Conservation (phyloP, 148 eudicot genomes). For the Simmondsia chinensis region DNA sequence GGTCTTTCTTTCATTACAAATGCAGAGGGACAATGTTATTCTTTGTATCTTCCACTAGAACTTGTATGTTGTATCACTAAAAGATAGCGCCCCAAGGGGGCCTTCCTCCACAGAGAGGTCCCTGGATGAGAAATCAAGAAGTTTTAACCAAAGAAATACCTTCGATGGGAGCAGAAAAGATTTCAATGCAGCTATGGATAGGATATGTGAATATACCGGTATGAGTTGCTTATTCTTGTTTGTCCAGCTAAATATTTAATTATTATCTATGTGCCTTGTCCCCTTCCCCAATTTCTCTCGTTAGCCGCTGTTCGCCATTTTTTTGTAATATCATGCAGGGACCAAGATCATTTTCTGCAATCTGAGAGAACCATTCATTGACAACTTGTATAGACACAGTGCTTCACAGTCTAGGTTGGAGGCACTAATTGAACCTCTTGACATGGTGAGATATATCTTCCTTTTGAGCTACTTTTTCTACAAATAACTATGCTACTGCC, state of each 20-base stretch:
- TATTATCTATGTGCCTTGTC: not conserved
- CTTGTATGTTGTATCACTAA: too few species aligned
- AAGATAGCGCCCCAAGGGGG: too few species aligned
- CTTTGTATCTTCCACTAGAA: too few species aligned
- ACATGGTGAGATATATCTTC: slow-evolving; percentile 45
- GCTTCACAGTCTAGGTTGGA: slow-evolving; percentile 86
- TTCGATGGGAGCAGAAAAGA: slow-evolving; percentile 96
- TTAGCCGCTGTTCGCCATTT: not conserved
- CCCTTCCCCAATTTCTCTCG: not conserved
- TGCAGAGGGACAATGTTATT: too few species aligned
- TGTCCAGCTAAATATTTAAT: not conserved
- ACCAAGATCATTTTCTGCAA: slow-evolving; percentile 93
- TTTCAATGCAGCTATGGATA: slow-evolving; percentile 92
- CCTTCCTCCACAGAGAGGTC: slow-evolving; percentile 46
- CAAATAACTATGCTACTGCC: not conserved
- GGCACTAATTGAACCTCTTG: slow-evolving; percentile 77
- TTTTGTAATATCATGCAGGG: slow-evolving; percentile 36
- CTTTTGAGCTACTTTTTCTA: not conserved
- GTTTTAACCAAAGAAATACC: slow-evolving; percentile 43
- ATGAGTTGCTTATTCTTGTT: slow-evolving; percentile 10
- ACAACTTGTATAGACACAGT: slow-evolving; percentile 77
- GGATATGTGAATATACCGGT: slow-evolving; percentile 90
- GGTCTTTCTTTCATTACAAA: too few species aligned
- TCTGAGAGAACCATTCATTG: slow-evolving; percentile 85
- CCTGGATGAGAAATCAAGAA: slow-evolving; percentile 40